phyloP scores from a whole-genome alignment of 805 yeast genomes.

The Citeromyces matritensis region DNA sequence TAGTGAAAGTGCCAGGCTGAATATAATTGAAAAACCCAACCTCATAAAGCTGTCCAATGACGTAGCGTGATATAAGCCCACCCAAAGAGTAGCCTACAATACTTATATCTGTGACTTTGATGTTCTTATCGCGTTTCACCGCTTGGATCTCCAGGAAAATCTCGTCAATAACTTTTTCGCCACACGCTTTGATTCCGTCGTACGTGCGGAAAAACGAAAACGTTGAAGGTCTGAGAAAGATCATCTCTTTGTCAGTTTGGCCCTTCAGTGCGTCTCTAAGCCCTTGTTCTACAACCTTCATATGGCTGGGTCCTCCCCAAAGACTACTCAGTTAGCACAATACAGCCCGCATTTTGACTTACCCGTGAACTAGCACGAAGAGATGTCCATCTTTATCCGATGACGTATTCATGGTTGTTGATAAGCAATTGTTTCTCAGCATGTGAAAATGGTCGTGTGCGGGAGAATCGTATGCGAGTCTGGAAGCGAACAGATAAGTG shows the following conservation, averaged over 20 bases:
- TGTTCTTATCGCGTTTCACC: conserved; percentile 14
- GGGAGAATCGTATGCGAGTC: too few species aligned
- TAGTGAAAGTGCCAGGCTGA: conserved; percentile 46
- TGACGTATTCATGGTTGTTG: too few species aligned
- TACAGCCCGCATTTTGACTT: conserved; percentile 9
- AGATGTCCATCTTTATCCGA: conserved; percentile 26
- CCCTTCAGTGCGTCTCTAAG: conserved; percentile 20
- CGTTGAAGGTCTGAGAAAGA: conserved; percentile 34
- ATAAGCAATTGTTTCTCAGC: too few species aligned
- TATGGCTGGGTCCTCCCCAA: conserved; percentile 54
- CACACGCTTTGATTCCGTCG: conserved; percentile 70
- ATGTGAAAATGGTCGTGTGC: too few species aligned
- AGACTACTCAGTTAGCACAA: conserved; percentile 13
- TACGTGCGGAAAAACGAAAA: conserved; percentile 66
- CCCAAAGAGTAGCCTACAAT: conserved; percentile 84
- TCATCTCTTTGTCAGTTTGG: conserved; percentile 22
- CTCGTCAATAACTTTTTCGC: conserved; percentile 57
- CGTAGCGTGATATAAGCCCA: conserved; percentile 70
- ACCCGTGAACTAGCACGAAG: conserved; percentile 66
- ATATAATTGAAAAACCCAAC: conserved; percentile 36
- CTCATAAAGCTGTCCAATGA: conserved; percentile 37
- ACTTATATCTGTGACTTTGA: conserved; percentile 38
- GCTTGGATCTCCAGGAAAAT: conserved; percentile 27
- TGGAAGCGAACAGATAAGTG: too few species aligned
- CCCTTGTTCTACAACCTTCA: conserved; percentile 28